Percentiles rank a stretch among this genome's conserved stretches.
phyloP scores from a whole-genome alignment of 2,329 filamentous ascomycete species.

The Hypoxylon sp. region DNA sequence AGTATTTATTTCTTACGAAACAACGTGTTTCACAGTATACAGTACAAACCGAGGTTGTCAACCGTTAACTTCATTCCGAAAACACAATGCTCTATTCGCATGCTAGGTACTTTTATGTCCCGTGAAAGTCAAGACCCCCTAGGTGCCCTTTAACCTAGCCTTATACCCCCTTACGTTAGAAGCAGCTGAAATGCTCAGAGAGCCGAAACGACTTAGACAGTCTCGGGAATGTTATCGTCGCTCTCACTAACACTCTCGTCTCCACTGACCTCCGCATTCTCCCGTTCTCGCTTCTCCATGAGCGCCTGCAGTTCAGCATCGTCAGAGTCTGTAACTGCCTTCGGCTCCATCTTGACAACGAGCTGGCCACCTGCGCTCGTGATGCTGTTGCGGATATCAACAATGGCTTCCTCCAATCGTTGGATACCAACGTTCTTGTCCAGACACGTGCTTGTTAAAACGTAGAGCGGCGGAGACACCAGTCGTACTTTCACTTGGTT shows the following conservation, averaged over 20 bases:
- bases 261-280: constrained; percentile 97
- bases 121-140: constrained; percentile 45
- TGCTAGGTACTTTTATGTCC: constrained; percentile 50
- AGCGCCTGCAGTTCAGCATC: constrained; percentile 96
- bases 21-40: not conserved
- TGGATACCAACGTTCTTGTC: constrained; percentile 92
- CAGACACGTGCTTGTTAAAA: constrained; percentile 93
- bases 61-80: constrained; percentile 35
- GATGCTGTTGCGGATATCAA: constrained; percentile 87
- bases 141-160: constrained; percentile 44
- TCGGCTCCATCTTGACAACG: constrained; percentile 97
- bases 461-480: constrained; percentile 97
- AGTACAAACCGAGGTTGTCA: constrained; percentile 2
- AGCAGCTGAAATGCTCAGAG: constrained; percentile 34
- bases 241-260: constrained; percentile 97
- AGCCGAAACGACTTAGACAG: constrained; percentile 56
- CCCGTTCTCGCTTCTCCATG: constrained; percentile 98
- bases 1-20: not conserved
- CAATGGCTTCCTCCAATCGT: constrained; percentile 88
- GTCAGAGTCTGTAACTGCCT: constrained; percentile 98
- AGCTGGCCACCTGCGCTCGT: constrained; percentile 82
- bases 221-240: constrained; percentile 83
- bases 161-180: constrained; percentile 33
- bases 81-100: constrained; percentile 44
- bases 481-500: constrained; percentile 98